Base-by-base conservation (phyloP, 2,329 filamentous ascomycete genomes). In the Neophaeococcomyces mojaviensis region DNA sequence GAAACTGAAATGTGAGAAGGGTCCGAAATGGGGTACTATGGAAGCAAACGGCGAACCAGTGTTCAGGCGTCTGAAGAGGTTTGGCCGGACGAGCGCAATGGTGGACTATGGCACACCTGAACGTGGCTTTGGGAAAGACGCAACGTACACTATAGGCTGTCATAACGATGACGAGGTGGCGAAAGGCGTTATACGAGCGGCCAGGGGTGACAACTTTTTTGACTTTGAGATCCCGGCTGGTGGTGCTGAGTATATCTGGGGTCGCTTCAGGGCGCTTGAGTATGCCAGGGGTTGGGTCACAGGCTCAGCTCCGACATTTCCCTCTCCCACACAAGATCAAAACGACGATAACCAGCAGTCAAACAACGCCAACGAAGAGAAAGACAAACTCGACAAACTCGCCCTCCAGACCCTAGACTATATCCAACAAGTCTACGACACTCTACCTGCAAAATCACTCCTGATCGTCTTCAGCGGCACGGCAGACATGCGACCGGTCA, bases 1-100 rank as follows among this genome's bases (percentile, higher is more conserved):
- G 39, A 94, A 92, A 65, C 83, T 90, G 61, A 98, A 98, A 64
- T 96, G 90, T 63, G 89, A 97, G 64, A 92, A 86, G 66, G 92
- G 92, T 33, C 86, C 85, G 53, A 67, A 73, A 19, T 98, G 89
- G 86, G 92, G 88, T 30, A 84, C 83, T 0, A 79, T 79, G 40
- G 88, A 94, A 35, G 76, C 81, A 2, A 82, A 81, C 37, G 82
- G 81, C 33, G 92, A 98, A 67, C 90, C 88, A 55, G 80, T 98
- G 40, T 98, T 97, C 71, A 85, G 83, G 55, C 81, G 90, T 8
- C 74, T 98, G 3, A 77, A 75, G 3, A 74, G 82, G 36, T 71
- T 79, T 13, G 61, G 60, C 45, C 53, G 55, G 35, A 68, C 67
- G 0, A 71, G 70, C 2, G 81, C 81, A 12, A 73, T 94, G 26